Percentiles rank a stretch among this genome's conserved stretches.
These are phyloP conservation scores for Solanum ossicruentum DNA, from an alignment of 257 asterid genomes.

Conservation along the genomic window DNA sequence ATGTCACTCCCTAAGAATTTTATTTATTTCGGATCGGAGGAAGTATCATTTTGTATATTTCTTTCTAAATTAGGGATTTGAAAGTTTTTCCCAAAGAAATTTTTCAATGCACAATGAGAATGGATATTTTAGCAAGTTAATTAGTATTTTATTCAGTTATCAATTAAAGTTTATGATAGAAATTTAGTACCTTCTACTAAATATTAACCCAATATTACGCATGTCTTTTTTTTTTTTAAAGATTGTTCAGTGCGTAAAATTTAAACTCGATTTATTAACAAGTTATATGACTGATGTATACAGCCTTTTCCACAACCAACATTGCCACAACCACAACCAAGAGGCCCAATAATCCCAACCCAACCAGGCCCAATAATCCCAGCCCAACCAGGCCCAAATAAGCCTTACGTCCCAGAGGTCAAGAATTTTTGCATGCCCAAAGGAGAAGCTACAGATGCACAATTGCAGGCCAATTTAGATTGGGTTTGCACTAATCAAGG, in stretches of 20 bases:
- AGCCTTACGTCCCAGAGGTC: constrained; percentile 11
- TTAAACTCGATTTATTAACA: background rate
- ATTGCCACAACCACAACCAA: background rate
- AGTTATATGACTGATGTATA: background rate
- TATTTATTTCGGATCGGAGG: no score
- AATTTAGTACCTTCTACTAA: no score
- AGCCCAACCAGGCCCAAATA: background rate
- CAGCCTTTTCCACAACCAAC: background rate
- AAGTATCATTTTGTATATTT: no score
- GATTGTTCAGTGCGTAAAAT: background rate
- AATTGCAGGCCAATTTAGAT: constrained; percentile 44
- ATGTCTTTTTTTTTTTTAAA: background rate
- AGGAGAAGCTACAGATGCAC: constrained; percentile 19
- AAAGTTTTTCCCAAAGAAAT: no score
- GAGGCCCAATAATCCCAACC: background rate
- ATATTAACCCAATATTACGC: no score
- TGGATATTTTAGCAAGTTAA: no score
- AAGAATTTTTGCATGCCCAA: constrained; percentile 68
- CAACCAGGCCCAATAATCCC: no score
- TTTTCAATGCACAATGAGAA: no score
- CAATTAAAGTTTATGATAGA: no score
- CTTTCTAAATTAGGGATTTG: no score
- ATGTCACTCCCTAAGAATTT: no score
- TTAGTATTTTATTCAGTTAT: no score
- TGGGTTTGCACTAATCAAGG: constrained; percentile 53